Evolutionary conservation across 148 eudicot species (phyloP), one percentile per base, ranked within the genome.

Genomic region (Vaccinium macrocarpon): DNA sequence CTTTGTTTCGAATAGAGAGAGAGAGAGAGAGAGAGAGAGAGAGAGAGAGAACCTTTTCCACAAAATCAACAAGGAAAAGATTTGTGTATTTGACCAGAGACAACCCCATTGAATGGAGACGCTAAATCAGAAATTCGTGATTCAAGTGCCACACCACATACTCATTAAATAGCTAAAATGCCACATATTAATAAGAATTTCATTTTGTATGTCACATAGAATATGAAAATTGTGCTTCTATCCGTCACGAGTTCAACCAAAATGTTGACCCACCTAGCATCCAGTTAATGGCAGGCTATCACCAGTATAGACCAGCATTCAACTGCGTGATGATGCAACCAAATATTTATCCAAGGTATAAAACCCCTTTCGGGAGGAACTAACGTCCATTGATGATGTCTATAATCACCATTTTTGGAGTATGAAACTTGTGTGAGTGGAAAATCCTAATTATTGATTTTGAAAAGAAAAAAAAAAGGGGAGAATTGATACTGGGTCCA

Each of bases 251-350:
- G 52, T 8, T 48, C 52, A 21, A 5, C 52, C 15, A 75, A 75
- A 75, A 75, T 75, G 79, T 48, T 75, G 53, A 48, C 79, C 78
- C 19, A 61, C 66, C 25, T 21, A 61, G n/a, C n/a, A n/a, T n/a
- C n/a, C n/a, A n/a, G 68, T 7, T 61, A 62, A 62, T 62, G 3
- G 68, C 68, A n/a, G 66, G 23, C 21, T 18, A n/a, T 21, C 55
- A 49, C 53, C 29, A 46, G 79, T 49, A 50, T 76, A 46, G 16
- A 48, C 27, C 25, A 76, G 13, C 27, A 19, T 19, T 48, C 16
- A 76, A 46, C 78, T 27, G 19, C 8, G 16, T 73, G n/a, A 73
- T 21, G n/a, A 23, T 46, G 51, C 29, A 76, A 48, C 79, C 52
- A 19, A 21, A 23, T 53, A 25, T 42, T 75, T 75, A 52, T 75